Evolutionary conservation across 1,284 basidiomycete species (phyloP).

Genomic region (Irpex lacteus): DNA sequence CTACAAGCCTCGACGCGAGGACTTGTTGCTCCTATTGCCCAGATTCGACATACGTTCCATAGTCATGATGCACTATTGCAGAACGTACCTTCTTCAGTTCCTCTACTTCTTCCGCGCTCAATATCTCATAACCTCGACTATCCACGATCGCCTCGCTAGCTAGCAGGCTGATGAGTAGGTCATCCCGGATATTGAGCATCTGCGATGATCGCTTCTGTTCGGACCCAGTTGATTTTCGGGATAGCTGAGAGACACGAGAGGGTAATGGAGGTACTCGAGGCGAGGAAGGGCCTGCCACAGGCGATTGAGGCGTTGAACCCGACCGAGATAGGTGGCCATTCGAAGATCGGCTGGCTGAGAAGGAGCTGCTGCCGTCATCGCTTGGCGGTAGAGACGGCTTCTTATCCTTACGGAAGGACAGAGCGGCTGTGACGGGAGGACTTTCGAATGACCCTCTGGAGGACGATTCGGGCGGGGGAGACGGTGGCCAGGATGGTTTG

Average conservation of each 20-base stretch:
- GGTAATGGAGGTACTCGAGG: constrained; percentile 27
- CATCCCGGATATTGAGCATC: constrained; percentile 59
- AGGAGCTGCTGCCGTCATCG: constrained; percentile 23
- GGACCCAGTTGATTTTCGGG: constrained; percentile 32
- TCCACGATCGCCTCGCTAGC: constrained; percentile 87
- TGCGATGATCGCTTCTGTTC: constrained; percentile 41
- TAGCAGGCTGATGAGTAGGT: constrained; percentile 78
- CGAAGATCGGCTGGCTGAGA: constrained; percentile 27
- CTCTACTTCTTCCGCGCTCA: constrained; percentile 86
- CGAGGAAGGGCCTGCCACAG: constrained; percentile 41
- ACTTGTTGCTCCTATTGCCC: constrained; percentile 62
- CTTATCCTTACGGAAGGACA: constrained; percentile 51
- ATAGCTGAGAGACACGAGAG: constrained; percentile 26
- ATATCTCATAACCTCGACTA: constrained; percentile 71
- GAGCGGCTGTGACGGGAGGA: constrained; percentile 38
- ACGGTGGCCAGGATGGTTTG: constrained; percentile 47
- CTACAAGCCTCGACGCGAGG: constrained; percentile 57
- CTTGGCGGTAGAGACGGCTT: constrained; percentile 31
- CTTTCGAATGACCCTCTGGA: constrained; percentile 27
- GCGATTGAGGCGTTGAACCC: constrained; percentile 30
- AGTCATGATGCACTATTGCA: constrained; percentile 7
- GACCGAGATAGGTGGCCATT: constrained; percentile 23
- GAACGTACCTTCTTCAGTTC: constrained; percentile 79
- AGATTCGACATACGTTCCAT: background rate
- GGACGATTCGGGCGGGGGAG: constrained; percentile 22